phyloP scores from a whole-genome alignment of 202 grass and related monocot species.

The Zizania palustris region DNA sequence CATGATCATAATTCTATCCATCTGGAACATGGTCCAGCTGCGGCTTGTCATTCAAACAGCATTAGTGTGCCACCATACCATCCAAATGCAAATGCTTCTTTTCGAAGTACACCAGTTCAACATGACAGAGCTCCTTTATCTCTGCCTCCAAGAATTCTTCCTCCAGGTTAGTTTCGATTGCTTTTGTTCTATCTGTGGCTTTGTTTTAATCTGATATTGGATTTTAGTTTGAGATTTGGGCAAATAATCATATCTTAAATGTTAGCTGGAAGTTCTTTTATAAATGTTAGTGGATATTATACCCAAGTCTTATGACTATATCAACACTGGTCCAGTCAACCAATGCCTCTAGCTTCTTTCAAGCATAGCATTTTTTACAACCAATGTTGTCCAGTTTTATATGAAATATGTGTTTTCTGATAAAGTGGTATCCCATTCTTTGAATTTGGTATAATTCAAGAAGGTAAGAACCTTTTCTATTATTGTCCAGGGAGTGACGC shows the following conservation, averaged over 20 bases:
- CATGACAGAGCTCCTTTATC: constrained; percentile 46
- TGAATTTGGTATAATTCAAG: neutral
- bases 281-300: neutral
- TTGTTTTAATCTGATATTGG: constrained; percentile 21
- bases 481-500: constrained; percentile 26
- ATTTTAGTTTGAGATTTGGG: neutral
- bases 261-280: constrained; percentile 7
- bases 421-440: constrained; percentile 8
- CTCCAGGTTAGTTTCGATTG: constrained; percentile 54
- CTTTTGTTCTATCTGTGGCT: constrained; percentile 14
- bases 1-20: constrained; percentile 50
- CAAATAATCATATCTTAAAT: constrained; percentile 17
- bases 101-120: constrained; percentile 39
- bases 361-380: neutral
- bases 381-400: neutral
- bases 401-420: constrained; percentile 14
- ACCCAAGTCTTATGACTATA: neutral
- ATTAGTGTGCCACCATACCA: constrained; percentile 46
- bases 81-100: constrained; percentile 53
- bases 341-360: neutral
- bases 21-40: constrained; percentile 55
- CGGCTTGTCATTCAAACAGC: constrained; percentile 54
- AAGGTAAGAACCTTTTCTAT: neutral
- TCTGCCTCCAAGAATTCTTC: constrained; percentile 45
- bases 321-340: neutral